phyloP scores from a whole-genome alignment of 129 eudicot genomes.

The Tagetes patula region DNA sequence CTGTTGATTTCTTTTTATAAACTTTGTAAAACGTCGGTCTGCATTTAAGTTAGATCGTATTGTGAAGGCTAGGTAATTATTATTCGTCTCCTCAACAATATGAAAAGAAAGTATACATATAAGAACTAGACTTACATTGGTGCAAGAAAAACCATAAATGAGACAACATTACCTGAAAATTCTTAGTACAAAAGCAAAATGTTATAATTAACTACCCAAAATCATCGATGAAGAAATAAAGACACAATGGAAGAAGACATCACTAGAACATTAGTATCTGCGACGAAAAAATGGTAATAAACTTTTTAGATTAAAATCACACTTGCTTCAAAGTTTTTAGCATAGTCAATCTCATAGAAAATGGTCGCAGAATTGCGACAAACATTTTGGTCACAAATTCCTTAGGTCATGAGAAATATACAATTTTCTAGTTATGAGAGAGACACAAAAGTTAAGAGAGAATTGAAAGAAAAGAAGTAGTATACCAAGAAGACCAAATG shows the following conservation, averaged over 20 bases:
- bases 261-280: no score
- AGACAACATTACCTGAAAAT: conserved; percentile 55
- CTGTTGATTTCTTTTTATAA: conserved; percentile 69
- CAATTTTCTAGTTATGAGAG: no score
- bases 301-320: no score
- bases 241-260: not conserved
- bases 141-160: conserved; percentile 63
- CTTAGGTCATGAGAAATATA: no score
- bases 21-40: conserved; percentile 67
- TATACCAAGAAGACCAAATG: conserved; percentile 31
- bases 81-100: not conserved
- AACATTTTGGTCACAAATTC: no score
- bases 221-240: not conserved
- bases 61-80: not conserved
- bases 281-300: no score
- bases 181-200: not conserved
- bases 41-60: conserved; percentile 14
- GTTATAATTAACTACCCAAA: not conserved
- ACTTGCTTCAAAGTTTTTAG: no score
- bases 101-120: not conserved
- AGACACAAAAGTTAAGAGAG: no score
- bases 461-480: not conserved
- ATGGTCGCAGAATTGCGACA: no score
- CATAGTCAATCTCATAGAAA: no score
- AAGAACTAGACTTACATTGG: conserved; percentile 53